A percentile compares a stretch with the other conserved stretches of the same genome.
phyloP scores from a whole-genome alignment of 352 stramenopile genomes.

The Phytophthora sojae region DNA sequence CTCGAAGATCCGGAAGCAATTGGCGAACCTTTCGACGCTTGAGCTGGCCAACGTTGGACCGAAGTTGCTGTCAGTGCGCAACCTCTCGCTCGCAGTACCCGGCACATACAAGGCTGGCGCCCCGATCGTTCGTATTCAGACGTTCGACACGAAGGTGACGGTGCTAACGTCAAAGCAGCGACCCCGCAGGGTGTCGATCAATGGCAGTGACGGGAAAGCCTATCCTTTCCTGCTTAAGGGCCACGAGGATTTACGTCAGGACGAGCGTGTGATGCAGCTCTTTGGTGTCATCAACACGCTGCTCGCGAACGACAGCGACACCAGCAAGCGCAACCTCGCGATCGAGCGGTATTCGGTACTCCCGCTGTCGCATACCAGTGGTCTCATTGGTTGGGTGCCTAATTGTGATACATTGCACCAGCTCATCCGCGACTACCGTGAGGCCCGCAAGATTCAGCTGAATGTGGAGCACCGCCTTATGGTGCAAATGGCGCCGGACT shows the following conservation, averaged over 20 bases:
- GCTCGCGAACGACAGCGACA: conserved; percentile 97
- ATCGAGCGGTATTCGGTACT: conserved; percentile 99
- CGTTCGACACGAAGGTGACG: conserved; percentile 95
- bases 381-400: conserved; percentile 99
- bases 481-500: conserved; percentile 97
- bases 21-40: conserved; percentile 96
- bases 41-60: conserved; percentile 98
- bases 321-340: conserved; percentile 97
- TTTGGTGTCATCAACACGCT: conserved; percentile 99
- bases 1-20: conserved; percentile 90
- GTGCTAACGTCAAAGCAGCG: conserved; percentile 99
- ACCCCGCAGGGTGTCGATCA: conserved; percentile 98
- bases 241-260: conserved; percentile 99
- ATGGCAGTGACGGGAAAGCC: conserved; percentile 97
- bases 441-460: conserved; percentile 93
- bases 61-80: conserved; percentile 94
- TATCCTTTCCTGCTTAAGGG: conserved; percentile 99
- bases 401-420: conserved; percentile 99
- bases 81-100: conserved; percentile 97
- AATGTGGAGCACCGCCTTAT: conserved; percentile 98
- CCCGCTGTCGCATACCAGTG: conserved; percentile 98
- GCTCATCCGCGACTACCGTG: conserved; percentile 98
- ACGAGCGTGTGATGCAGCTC: conserved; percentile 99
- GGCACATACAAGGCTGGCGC: conserved; percentile 88
- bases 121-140: conserved; percentile 89